These are phyloP conservation scores for Axilococcus clingmanii DNA, from an alignment of 139 green algal species.

Conservation along the genomic window DNA sequence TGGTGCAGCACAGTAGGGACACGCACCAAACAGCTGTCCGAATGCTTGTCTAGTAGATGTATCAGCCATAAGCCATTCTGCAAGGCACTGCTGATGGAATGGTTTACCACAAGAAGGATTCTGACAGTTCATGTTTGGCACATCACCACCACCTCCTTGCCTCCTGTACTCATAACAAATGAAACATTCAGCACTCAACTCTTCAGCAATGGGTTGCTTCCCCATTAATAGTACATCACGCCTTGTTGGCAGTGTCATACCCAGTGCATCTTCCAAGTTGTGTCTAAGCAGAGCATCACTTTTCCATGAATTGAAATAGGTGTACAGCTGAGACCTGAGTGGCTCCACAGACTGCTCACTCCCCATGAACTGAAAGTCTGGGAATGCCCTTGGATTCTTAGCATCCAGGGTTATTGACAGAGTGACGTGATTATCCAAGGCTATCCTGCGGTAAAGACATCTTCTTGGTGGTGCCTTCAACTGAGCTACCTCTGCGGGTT, in stretches of 20 bases:
- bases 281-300: not conserved
- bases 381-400: slow-evolving; percentile 1
- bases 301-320: not conserved
- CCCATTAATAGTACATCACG: not conserved
- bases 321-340: not conserved
- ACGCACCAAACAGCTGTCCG: slow-evolving; percentile 36
- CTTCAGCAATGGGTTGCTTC: slow-evolving; percentile 1
- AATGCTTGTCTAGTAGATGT: slow-evolving; percentile 27
- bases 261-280: slow-evolving; percentile 12
- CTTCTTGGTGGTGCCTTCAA: not conserved
- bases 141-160: slow-evolving; percentile 5
- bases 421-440: slow-evolving; percentile 13
- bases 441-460: slow-evolving; percentile 8
- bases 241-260: slow-evolving; percentile 3
- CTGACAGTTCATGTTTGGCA: slow-evolving; percentile 17
- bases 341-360: slow-evolving; percentile 12
- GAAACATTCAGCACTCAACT: slow-evolving; percentile 14
- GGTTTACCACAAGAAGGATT: slow-evolving; percentile 20
- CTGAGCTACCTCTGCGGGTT: no score
- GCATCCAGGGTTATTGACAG: slow-evolving; percentile 14
- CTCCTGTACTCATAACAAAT: slow-evolving; percentile 25
- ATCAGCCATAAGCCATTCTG: slow-evolving; percentile 19
- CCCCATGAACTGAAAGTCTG: slow-evolving; percentile 18
- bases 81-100: slow-evolving; percentile 10
- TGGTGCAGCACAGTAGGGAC: slow-evolving; percentile 34